Evolutionary conservation across 2,329 filamentous ascomycete species (phyloP).

Genomic region (Beauveria australis): DNA sequence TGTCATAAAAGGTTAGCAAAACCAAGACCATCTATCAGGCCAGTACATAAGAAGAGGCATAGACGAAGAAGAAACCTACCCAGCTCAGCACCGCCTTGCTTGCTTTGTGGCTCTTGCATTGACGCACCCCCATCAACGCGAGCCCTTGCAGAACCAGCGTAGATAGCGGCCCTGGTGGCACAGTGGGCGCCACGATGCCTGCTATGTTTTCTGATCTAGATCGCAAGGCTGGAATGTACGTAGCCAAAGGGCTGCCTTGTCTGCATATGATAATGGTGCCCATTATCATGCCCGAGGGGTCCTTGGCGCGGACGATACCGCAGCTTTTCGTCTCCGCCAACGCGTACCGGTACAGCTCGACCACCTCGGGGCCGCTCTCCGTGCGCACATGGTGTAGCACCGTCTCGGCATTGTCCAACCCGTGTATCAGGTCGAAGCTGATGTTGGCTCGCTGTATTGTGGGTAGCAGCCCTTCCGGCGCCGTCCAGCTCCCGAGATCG

Average conservation of each 20-base stretch:
- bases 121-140: constrained; percentile 70
- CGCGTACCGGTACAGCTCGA: constrained; percentile 72
- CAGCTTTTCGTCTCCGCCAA: constrained; percentile 63
- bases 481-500: constrained; percentile 63
- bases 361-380: constrained; percentile 66
- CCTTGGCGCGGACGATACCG: constrained; percentile 76
- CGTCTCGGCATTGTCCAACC: constrained; percentile 64
- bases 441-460: constrained; percentile 65
- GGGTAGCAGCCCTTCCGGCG: constrained; percentile 68
- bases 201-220: constrained; percentile 53
- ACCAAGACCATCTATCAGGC: no score
- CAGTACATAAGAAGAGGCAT: not conserved
- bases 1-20: constrained; percentile 25
- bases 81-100: constrained; percentile 69
- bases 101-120: constrained; percentile 72
- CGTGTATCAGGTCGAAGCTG: constrained; percentile 77
- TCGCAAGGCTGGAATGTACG: constrained; percentile 61
- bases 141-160: constrained; percentile 67
- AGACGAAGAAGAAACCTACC: constrained; percentile 43
- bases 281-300: constrained; percentile 56
- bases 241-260: constrained; percentile 57
- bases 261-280: constrained; percentile 76
- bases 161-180: constrained; percentile 60
- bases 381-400: constrained; percentile 69
- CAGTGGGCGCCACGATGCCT: constrained; percentile 73